Percentiles rank a stretch among this genome's conserved stretches.
Conservation (phyloP, 106 monocot genomes). For the Allium cepa region DNA sequence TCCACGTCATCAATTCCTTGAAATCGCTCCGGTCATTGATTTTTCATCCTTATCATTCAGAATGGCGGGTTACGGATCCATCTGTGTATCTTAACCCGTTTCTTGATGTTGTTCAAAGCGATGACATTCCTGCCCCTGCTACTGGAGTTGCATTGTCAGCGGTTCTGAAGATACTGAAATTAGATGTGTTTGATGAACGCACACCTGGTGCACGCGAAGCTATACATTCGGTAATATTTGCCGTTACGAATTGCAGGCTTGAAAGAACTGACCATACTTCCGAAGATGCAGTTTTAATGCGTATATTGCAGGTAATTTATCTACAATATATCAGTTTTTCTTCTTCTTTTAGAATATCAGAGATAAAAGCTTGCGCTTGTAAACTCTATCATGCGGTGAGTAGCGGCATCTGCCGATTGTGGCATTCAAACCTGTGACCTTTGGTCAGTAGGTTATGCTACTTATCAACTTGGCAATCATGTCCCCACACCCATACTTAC, state of each 20-base stretch:
- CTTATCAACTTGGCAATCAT: too few species aligned
- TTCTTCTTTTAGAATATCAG: too few species aligned
- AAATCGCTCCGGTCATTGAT: constrained; percentile 69
- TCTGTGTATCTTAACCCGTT: constrained; percentile 53
- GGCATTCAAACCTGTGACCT: too few species aligned
- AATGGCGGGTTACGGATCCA: constrained; percentile 45
- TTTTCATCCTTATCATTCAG: constrained; percentile 38
- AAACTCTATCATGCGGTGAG: neutral
- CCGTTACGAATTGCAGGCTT: constrained; percentile 59
- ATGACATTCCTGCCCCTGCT: constrained; percentile 62
- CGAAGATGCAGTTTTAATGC: constrained; percentile 77
- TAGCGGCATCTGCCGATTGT: neutral
- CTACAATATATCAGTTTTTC: neutral
- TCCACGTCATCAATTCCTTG: constrained; percentile 51
- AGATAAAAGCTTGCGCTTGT: too few species aligned
- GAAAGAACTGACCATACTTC: constrained; percentile 49
- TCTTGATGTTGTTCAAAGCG: constrained; percentile 69
- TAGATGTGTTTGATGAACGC: constrained; percentile 60
- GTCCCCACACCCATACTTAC: too few species aligned
- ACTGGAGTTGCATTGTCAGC: constrained; percentile 71
- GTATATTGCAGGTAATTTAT: constrained; percentile 45
- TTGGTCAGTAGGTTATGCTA: too few species aligned
- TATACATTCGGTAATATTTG: constrained; percentile 48
- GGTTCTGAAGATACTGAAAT: constrained; percentile 60
- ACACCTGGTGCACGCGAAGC: constrained; percentile 72